Evolutionary conservation across 2,329 filamentous ascomycete species (phyloP).

Genomic region (Helotiales sp.): DNA sequence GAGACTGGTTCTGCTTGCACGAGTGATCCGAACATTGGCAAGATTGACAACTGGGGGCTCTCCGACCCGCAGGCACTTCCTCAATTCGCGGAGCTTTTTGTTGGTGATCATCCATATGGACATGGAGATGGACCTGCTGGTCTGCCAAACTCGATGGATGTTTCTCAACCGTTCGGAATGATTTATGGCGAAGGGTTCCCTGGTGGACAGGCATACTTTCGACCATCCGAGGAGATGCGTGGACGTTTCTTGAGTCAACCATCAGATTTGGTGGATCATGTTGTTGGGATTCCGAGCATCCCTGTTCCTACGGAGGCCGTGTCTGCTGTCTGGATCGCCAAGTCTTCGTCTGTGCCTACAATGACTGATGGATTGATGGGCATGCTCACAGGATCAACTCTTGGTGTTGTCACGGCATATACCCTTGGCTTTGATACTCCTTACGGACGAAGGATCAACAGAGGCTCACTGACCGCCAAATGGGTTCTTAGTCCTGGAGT

Average conservation of each 20-base stretch:
- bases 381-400: constrained; percentile 79
- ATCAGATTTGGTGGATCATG: constrained; percentile 58
- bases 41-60: constrained; percentile 78
- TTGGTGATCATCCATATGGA: constrained; percentile 74
- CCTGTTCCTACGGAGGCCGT: constrained; percentile 69
- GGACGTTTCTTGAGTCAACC: constrained; percentile 72
- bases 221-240: constrained; percentile 70
- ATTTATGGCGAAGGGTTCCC: constrained; percentile 85
- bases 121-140: constrained; percentile 77
- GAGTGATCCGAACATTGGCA: constrained; percentile 77
- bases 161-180: constrained; percentile 82
- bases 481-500: constrained; percentile 93
- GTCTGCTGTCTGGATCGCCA: constrained; percentile 86
- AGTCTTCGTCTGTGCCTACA: constrained; percentile 69
- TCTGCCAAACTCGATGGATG: constrained; percentile 83
- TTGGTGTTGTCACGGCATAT: constrained; percentile 81
- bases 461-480: constrained; percentile 79
- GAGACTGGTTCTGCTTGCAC: constrained; percentile 76
- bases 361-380: constrained; percentile 77
- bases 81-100: constrained; percentile 76
- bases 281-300: constrained; percentile 75
- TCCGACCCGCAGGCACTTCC: constrained; percentile 72
- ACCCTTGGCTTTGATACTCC: constrained; percentile 60
- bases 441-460: constrained; percentile 62
- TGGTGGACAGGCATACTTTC: constrained; percentile 78